phyloP scores from a whole-genome alignment of 2,329 filamentous ascomycete genomes.

The Cercospora brassicicola region DNA sequence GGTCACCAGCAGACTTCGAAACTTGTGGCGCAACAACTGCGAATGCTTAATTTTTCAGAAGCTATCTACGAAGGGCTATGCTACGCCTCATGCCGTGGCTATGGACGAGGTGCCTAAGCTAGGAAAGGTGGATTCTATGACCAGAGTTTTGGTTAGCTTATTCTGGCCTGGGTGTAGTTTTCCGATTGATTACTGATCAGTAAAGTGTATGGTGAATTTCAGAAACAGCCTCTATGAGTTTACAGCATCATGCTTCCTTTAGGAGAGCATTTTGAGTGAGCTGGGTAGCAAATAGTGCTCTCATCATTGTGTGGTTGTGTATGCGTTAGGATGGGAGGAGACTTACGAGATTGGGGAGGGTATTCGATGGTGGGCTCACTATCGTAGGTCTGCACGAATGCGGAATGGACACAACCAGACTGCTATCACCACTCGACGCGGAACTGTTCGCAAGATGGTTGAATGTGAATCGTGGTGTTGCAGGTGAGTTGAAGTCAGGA shows the following conservation, averaged over 20 bases:
- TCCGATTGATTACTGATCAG: background rate
- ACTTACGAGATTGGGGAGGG: background rate
- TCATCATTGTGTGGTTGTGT: constrained; percentile 10
- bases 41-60: background rate
- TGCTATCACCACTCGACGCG: too few species aligned
- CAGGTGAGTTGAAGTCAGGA: background rate
- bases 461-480: too few species aligned
- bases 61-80: background rate
- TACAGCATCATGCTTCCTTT: constrained; percentile 12
- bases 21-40: background rate
- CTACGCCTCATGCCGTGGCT: background rate
- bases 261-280: constrained; percentile 14
- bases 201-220: background rate
- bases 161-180: background rate
- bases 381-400: background rate
- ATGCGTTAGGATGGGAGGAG: background rate
- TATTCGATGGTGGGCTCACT: too few species aligned
- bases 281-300: constrained; percentile 19
- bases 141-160: background rate
- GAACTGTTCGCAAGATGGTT: too few species aligned
- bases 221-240: constrained; percentile 18
- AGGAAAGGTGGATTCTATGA: background rate
- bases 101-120: background rate
- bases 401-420: too few species aligned
- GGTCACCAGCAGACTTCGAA: background rate